Evolutionary conservation across 257 asterid species (phyloP), one percentile per base, ranked within the genome.

Genomic region (Primulina eburnea): DNA sequence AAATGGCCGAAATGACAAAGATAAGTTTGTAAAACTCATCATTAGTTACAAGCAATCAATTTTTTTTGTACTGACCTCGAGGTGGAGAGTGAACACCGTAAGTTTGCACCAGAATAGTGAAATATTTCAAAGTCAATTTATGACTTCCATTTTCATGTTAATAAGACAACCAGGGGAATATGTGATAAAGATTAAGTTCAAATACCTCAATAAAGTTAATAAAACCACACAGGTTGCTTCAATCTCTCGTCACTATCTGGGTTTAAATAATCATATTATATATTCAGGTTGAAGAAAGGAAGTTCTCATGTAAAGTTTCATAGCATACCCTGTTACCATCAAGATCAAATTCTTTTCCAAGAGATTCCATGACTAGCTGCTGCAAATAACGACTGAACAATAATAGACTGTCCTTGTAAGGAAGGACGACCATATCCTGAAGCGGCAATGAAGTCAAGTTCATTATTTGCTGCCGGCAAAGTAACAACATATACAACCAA

Each of bases 361-460:
- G 92, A 64, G 99, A 92, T 85, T 94, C 99, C 99, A 94, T 92
- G 79, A 94, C 98, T 79, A 94, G 90, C 82, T 94, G 98, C 82
- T 94, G 99, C 75, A 94, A 78, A 73, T 94, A 94, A 72, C 98
- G 87, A 85, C 98, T 94, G 73, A 94, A 92, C 82, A 94, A 80
- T 73, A 94, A 80, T 29, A 94, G 81, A 78, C 98, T 94, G 78
- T 92, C 99, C 90, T 94, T 94, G 86, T 94, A 94, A 37, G 99
- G 98, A 75, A 94, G 98, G 79, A 94, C 93, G 75, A 94, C 98
- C 99, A 94, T 91, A 86, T 94, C 99, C 99, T 91, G 92, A 77
- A 79, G 82, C 69, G 75, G 60, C 43, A 73, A 79, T 18, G 37
- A 57, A 73, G 68, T 26, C 37, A 33, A 59, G 55, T 60, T 17